Percentiles rank a stretch among this genome's conserved stretches.
Evolutionary conservation across 768 basidiomycete species (phyloP).

Genomic region (Paxillus rubicundulus): DNA sequence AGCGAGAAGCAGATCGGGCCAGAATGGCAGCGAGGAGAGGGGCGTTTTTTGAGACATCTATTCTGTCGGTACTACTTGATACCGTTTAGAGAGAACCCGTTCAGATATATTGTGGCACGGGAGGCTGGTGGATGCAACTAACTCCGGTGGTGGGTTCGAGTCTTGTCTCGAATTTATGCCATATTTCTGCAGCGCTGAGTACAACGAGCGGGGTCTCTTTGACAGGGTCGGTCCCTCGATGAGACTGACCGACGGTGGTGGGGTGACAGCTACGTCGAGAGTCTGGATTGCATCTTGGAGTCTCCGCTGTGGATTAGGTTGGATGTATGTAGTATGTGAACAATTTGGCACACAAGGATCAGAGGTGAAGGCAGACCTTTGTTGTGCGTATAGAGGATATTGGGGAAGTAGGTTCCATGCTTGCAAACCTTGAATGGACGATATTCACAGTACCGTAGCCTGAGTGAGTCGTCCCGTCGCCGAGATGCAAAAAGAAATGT

Average conservation of each 20-base stretch:
- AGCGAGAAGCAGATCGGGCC: constrained; percentile 56
- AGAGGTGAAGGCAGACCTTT: constrained; percentile 36
- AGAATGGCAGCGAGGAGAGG: constrained; percentile 74
- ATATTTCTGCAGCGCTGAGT: constrained; percentile 78
- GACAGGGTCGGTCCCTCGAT: constrained; percentile 39
- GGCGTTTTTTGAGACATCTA: constrained; percentile 50
- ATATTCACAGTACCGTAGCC: no score
- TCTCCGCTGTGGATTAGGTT: constrained; percentile 53
- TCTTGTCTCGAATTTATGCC: constrained; percentile 56
- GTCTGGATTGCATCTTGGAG: constrained; percentile 76
- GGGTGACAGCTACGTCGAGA: constrained; percentile 61
- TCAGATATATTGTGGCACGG: neutral
- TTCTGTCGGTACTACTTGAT: constrained; percentile 2
- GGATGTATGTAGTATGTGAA: neutral
- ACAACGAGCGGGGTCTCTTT: constrained; percentile 65
- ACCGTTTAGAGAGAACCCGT: constrained; percentile 4
- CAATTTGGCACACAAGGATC: neutral
- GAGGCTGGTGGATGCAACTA: constrained; percentile 17
- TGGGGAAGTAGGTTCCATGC: constrained; percentile 17
- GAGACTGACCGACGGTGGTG: constrained; percentile 28
- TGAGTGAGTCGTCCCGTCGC: no score
- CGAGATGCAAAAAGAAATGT: no score
- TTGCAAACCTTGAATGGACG: no score
- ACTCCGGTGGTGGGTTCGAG: constrained; percentile 31
- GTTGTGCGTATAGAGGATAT: constrained; percentile 35